Evolutionary conservation across 1,284 basidiomycete genomes (phyloP), one percentile per base, ranked within the genome.

Genomic region (Rhodotorula sp.): DNA sequence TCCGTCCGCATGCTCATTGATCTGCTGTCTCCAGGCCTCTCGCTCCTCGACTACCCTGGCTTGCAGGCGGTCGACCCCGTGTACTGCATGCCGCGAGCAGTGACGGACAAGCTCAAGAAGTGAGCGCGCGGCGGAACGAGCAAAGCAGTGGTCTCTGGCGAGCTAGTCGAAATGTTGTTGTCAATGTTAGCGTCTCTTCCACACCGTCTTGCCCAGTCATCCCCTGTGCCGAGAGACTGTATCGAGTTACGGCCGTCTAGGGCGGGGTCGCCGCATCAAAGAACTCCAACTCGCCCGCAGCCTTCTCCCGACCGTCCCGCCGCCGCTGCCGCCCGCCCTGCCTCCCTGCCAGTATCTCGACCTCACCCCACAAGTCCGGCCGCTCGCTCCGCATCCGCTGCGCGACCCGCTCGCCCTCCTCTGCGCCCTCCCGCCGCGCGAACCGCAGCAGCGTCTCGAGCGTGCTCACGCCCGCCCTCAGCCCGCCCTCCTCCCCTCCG

Each of bases 1-100:
- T 7, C 17, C 1, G 44, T 12, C n/a, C 45, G 7, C 27, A 27
- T 9, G 14, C 44, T 63, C 4, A 44, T 49, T 57, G 41, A 4
- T 44, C 41, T 59, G 12, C 25, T 55, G 12, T 4, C 52, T 64
- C 45, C 71, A 91, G 93, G 93, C 0, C 85, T 98, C 21, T 94
- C 93, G 0, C 83, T 98, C 14, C 85, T 97, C 12, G 92, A 92
- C n/a, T 95, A 94, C 79, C 89, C 91, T 0, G 90, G 88, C 0
- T 82, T 98, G 27, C 84, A 87, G 48, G 89, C 91, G 75, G 84
- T 98, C 42, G 96, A 98, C 80, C 96, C 96, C 0, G 89, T 97
- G 27, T 98, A 95, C 81, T 98, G 95, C 83, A 93, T 99, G 92
- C 96, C 95, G 1, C 89, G 89, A 1, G 80, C 81, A 7, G 79